Evolutionary conservation across 2,329 filamentous ascomycete genomes (phyloP).

Genomic region (Verticillium isaacii): DNA sequence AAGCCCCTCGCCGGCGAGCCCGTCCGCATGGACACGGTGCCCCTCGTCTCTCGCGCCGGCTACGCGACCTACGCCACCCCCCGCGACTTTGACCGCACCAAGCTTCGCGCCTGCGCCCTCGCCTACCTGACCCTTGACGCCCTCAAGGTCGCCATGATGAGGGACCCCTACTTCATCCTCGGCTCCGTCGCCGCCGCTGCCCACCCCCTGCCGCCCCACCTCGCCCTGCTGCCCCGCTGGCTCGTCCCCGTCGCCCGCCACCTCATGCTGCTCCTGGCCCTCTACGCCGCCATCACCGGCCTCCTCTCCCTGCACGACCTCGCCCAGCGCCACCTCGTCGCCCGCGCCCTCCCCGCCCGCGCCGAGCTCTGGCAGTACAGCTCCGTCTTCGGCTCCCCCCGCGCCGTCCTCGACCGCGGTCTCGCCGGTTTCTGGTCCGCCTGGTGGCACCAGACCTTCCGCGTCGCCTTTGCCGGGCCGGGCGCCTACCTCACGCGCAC

Average conservation of each 20-base stretch:
- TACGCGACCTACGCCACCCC: conserved; percentile 37
- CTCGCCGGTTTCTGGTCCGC: conserved; percentile 77
- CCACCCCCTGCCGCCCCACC: conserved; percentile 37
- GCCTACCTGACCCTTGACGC: conserved; percentile 67
- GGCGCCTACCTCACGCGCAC: conserved; percentile 38
- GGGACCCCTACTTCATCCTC: conserved; percentile 72
- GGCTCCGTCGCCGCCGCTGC: conserved; percentile 32
- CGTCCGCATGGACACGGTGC: conserved; percentile 35
- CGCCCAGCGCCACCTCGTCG: conserved; percentile 43
- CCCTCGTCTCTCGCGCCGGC: conserved; percentile 38
- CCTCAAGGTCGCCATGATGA: conserved; percentile 62
- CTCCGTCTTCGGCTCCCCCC: conserved; percentile 50
- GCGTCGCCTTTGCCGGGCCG: conserved; percentile 64
- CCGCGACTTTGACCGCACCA: conserved; percentile 37
- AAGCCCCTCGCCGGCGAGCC: conserved; percentile 31
- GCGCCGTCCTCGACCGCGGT: conserved; percentile 59
- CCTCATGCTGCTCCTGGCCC: conserved; percentile 43
- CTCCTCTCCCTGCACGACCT: conserved; percentile 59
- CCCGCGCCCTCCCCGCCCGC: conserved; percentile 46
- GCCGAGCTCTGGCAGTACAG: conserved; percentile 49
- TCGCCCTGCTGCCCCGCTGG: conserved; percentile 34
- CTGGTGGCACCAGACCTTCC: conserved; percentile 91
- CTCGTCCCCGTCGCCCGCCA: conserved; percentile 53
- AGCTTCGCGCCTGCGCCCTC: conserved; percentile 40
- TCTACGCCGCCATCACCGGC: conserved; percentile 57